A percentile compares a stretch with the other conserved stretches of the same genome.
These are phyloP conservation scores for Amaranthus tricolor DNA, from an alignment of 179 eudicot genomes.

Conservation along the genomic window DNA sequence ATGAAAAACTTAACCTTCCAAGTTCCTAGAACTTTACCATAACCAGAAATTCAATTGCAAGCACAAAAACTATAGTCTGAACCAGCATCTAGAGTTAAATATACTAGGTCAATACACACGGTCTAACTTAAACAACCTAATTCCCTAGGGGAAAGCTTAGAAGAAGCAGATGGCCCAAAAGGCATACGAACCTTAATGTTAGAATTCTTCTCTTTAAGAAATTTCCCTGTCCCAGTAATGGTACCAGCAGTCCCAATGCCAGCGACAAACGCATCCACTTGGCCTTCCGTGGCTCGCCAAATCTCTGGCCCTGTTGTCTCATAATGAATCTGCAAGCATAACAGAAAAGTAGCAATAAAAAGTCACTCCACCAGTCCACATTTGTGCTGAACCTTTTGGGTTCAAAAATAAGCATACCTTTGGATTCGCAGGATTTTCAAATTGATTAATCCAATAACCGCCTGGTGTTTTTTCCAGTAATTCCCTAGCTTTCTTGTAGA, in stretches of 20 bases:
- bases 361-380: background rate
- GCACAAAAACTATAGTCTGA: no score
- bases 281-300: constrained; percentile 70
- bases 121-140: no score
- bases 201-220: constrained; percentile 74
- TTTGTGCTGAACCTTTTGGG: background rate
- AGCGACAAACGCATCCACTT: constrained; percentile 70
- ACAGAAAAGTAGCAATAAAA: background rate
- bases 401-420: constrained; percentile 35
- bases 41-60: no score
- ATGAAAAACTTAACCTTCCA: no score
- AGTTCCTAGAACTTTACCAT: no score
- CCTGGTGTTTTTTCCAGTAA: constrained; percentile 55
- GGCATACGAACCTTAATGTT: constrained; percentile 51
- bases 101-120: no score
- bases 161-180: no score
- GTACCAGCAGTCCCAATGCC: constrained; percentile 94
- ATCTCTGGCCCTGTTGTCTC: constrained; percentile 94
- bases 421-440: constrained; percentile 76
- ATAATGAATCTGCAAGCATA: constrained; percentile 54
- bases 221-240: constrained; percentile 67
- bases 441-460: constrained; percentile 62
- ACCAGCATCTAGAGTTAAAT: no score
- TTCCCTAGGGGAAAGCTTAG: no score
- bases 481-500: constrained; percentile 55